A percentile compares a stretch with the other conserved stretches of the same genome.
Conservation (phyloP, 2,329 filamentous ascomycete genomes). For the Fusarium sp. region DNA sequence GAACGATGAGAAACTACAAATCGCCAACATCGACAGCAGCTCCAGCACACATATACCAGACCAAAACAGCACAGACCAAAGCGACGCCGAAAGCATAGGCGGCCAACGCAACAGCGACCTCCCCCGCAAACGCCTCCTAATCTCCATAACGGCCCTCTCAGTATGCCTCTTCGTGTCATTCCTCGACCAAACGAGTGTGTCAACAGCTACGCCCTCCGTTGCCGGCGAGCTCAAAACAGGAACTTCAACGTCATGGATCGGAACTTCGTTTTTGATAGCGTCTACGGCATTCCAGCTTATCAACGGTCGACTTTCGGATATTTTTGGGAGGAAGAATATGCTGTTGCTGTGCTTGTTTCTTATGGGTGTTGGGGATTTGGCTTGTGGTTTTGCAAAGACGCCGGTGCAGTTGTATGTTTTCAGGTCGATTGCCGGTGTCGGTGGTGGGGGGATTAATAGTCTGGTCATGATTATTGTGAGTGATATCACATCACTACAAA, state of each 20-base stretch:
- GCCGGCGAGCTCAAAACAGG: not conserved
- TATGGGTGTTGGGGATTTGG: not conserved
- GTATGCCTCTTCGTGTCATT: not conserved
- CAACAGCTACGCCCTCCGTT: not conserved
- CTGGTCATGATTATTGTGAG: conserved; percentile 49
- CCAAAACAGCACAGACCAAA: not conserved
- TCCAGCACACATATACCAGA: not conserved
- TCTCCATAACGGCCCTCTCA: conserved; percentile 14
- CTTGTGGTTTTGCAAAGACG: conserved; percentile 8
- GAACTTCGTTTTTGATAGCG: not conserved
- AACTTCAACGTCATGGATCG: not conserved
- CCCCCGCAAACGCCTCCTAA: conserved; percentile 45
- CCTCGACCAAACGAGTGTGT: not conserved
- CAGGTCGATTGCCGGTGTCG: conserved; percentile 47
- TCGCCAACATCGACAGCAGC: not conserved
- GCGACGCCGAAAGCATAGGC: conserved; percentile 35
- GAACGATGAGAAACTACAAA: not conserved
- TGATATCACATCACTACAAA: conserved; percentile 43
- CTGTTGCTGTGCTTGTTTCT: not conserved
- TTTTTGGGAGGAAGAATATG: not conserved
- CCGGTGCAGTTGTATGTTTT: conserved; percentile 47
- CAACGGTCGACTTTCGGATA: not conserved
- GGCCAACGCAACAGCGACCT: conserved; percentile 46
- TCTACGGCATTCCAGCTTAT: not conserved
- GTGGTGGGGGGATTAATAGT: conserved; percentile 47